Evolutionary conservation across 2,329 filamentous ascomycete genomes (phyloP).

Genomic region (Geosmithia flava): DNA sequence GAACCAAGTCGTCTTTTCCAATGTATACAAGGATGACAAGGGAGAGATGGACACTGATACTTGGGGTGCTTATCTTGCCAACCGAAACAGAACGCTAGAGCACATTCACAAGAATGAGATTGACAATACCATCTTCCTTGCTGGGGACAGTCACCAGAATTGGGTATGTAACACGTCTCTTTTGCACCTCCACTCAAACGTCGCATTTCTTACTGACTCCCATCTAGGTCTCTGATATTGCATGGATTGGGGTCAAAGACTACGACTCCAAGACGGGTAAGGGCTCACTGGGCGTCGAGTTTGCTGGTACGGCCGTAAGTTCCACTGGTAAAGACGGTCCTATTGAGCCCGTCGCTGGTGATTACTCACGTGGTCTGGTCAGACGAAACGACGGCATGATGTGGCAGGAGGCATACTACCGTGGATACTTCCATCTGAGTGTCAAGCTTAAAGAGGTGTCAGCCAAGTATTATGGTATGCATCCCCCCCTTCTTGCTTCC

Average conservation of each 20-base stretch:
- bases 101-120: conserved; percentile 57
- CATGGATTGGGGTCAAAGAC: conserved; percentile 39
- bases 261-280: conserved; percentile 41
- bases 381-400: conserved; percentile 50
- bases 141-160: conserved; percentile 56
- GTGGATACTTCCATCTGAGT: conserved; percentile 58
- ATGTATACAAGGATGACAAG: conserved; percentile 23
- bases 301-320: conserved; percentile 55
- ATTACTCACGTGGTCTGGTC: conserved; percentile 29
- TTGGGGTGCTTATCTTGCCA: conserved; percentile 47
- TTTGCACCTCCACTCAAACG: background rate
- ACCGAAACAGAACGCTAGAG: conserved; percentile 58
- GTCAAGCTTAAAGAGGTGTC: conserved; percentile 42
- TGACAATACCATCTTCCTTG: conserved; percentile 59
- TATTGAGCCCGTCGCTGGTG: conserved; percentile 38
- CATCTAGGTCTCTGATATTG: conserved; percentile 28
- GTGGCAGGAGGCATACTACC: conserved; percentile 64
- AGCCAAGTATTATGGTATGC: conserved; percentile 51
- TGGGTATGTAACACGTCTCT: conserved; percentile 32
- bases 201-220: background rate
- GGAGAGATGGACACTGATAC: conserved; percentile 16
- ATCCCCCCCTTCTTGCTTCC: too few relatives aligned
- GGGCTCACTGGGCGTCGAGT: conserved; percentile 48
- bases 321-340: conserved; percentile 46
- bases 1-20: conserved; percentile 57